Evolutionary conservation across 2,329 filamentous ascomycete genomes (phyloP).

Genomic region (Aciculosporium take): DNA sequence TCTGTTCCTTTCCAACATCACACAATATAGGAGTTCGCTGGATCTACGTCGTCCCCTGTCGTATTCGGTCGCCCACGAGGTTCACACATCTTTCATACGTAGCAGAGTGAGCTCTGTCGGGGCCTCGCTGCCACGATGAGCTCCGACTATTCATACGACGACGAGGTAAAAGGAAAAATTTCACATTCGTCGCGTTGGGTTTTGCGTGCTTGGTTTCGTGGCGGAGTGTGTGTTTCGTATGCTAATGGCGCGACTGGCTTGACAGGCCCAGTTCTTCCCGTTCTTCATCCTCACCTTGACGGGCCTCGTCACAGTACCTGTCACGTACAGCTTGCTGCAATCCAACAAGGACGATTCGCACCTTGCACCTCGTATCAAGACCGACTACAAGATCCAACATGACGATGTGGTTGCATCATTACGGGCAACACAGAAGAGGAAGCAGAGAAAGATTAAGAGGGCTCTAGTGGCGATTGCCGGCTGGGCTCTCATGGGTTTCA

Average conservation of each 20-base stretch:
- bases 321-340: constrained; percentile 78
- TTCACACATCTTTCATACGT: constrained; percentile 4
- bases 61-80: neutral
- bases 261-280: constrained; percentile 88
- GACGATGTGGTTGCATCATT: constrained; percentile 69
- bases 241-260: constrained; percentile 1
- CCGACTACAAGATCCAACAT: constrained; percentile 69
- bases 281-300: constrained; percentile 93
- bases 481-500: constrained; percentile 74
- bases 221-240: neutral
- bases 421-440: constrained; percentile 75
- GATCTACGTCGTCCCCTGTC: constrained; percentile 1
- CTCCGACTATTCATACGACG: constrained; percentile 96
- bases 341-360: constrained; percentile 63
- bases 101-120: constrained; percentile 22
- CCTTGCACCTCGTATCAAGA: constrained; percentile 68
- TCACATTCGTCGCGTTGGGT: neutral
- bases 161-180: constrained; percentile 44
- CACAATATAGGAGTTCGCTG: neutral
- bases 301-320: constrained; percentile 72
- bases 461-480: constrained; percentile 60
- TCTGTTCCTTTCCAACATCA: neutral
- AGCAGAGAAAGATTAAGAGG: constrained; percentile 78
- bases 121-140: constrained; percentile 48
- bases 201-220: neutral